Evolutionary conservation across 2,329 filamentous ascomycete genomes (phyloP).

Genomic region (Didymella keratinophila): DNA sequence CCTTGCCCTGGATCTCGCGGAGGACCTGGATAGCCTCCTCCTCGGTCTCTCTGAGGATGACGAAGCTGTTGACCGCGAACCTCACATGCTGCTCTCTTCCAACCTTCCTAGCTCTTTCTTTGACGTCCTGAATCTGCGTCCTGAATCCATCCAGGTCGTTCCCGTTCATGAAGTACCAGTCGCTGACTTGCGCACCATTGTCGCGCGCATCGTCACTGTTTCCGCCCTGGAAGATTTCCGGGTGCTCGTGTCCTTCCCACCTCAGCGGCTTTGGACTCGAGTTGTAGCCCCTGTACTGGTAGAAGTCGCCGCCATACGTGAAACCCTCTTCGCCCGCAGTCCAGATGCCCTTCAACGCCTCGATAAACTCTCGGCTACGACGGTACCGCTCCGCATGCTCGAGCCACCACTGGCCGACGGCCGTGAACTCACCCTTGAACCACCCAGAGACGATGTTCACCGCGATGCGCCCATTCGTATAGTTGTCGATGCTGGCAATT

Average conservation of each 20-base stretch:
- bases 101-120: slow-evolving; percentile 55
- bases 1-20: slow-evolving; percentile 62
- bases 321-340: slow-evolving; percentile 56
- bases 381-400: slow-evolving; percentile 63
- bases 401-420: slow-evolving; percentile 64
- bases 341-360: slow-evolving; percentile 61
- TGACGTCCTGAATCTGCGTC: slow-evolving; percentile 60
- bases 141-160: slow-evolving; percentile 63
- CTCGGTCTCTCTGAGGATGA: slow-evolving; percentile 60
- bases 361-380: slow-evolving; percentile 60
- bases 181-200: slow-evolving; percentile 58
- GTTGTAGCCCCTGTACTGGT: slow-evolving; percentile 61
- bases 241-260: slow-evolving; percentile 50
- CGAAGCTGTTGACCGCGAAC: slow-evolving; percentile 62
- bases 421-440: slow-evolving; percentile 63
- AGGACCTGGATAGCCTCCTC: slow-evolving; percentile 60
- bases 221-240: slow-evolving; percentile 63
- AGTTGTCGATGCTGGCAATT: slow-evolving; percentile 62
- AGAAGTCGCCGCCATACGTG: slow-evolving; percentile 61
- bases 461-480: slow-evolving; percentile 60
- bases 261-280: slow-evolving; percentile 60
- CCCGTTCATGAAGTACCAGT: slow-evolving; percentile 66
- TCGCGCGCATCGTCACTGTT: slow-evolving; percentile 61
- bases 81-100: slow-evolving; percentile 56
- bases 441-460: slow-evolving; percentile 64